These are phyloP conservation scores for Aspergillus fijiensis DNA, from an alignment of 2,329 filamentous ascomycete genomes.

Conservation along the genomic window DNA sequence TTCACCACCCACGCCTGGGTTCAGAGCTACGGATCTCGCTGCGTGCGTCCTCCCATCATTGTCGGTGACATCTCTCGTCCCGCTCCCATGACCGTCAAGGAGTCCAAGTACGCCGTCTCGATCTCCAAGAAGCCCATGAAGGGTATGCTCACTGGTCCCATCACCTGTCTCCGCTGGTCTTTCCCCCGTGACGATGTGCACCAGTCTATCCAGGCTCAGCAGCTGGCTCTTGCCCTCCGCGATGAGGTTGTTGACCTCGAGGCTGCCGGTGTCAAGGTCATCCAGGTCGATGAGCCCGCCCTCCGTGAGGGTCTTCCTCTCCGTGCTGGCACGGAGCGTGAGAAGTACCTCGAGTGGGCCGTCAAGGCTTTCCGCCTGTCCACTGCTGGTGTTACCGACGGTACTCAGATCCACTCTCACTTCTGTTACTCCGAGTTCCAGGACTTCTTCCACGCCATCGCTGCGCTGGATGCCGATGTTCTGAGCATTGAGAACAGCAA, in stretches of 20 bases:
- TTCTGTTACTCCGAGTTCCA: slow-evolving; percentile 99
- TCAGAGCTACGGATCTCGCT: slow-evolving; percentile 96
- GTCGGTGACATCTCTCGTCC: slow-evolving; percentile 98
- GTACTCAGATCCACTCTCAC: slow-evolving; percentile 99
- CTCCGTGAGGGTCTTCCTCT: slow-evolving; percentile 99
- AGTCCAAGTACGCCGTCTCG: slow-evolving; percentile 97
- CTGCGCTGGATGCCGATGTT: slow-evolving; percentile 95
- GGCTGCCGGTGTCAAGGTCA: slow-evolving; percentile 93
- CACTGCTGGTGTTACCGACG: slow-evolving; percentile 88
- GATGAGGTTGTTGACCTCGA: slow-evolving; percentile 98
- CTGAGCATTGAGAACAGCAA: slow-evolving; percentile 99
- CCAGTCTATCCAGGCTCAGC: slow-evolving; percentile 97
- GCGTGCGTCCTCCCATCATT: slow-evolving; percentile 96
- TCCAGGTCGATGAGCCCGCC: slow-evolving; percentile 98
- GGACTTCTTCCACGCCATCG: slow-evolving; percentile 99
- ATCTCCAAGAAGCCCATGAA: slow-evolving; percentile 99
- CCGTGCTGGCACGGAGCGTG: slow-evolving; percentile 87
- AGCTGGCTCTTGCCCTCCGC: slow-evolving; percentile 95
- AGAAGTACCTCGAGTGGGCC: slow-evolving; percentile 95
- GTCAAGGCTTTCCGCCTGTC: slow-evolving; percentile 97
- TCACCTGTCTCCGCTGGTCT: slow-evolving; percentile 98
- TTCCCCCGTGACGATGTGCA: slow-evolving; percentile 99
- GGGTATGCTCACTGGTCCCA: slow-evolving; percentile 99
- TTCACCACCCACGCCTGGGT: slow-evolving; percentile 99
- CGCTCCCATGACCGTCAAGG: slow-evolving; percentile 98